Conservation (phyloP, 2,329 filamentous ascomycete species). For the Talaromyces sp. region DNA sequence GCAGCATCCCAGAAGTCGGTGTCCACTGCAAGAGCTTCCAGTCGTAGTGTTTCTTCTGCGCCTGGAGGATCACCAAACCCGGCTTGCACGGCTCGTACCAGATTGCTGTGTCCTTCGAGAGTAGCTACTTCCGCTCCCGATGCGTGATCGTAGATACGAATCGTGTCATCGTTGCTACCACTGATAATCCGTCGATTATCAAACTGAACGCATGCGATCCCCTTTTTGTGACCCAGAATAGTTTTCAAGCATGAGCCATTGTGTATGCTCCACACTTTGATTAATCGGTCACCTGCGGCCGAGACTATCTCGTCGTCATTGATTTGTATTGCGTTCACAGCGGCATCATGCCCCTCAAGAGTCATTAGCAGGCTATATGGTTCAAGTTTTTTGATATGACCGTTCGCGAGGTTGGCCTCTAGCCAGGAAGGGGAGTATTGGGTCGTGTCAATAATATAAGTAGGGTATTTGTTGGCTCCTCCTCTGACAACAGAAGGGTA, state of each 20-base stretch:
- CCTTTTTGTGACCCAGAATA: constrained; percentile 83
- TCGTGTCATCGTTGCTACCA: constrained; percentile 91
- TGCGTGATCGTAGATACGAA: constrained; percentile 87
- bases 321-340: constrained; percentile 95
- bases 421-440: constrained; percentile 39
- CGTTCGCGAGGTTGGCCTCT: constrained; percentile 43
- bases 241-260: constrained; percentile 72
- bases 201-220: constrained; percentile 96
- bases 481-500: constrained; percentile 44
- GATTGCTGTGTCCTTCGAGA: constrained; percentile 72
- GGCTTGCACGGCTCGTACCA: constrained; percentile 92
- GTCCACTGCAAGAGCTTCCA: constrained; percentile 71
- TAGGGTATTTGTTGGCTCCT: constrained; percentile 46
- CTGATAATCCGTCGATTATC: constrained; percentile 91
- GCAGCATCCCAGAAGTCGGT: constrained; percentile 64
- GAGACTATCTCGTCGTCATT: constrained; percentile 83
- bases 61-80: constrained; percentile 87
- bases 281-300: constrained; percentile 85
- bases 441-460: constrained; percentile 53
- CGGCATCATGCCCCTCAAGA: constrained; percentile 79
- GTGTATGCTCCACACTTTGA: constrained; percentile 93
- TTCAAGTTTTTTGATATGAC: constrained; percentile 46
- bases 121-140: constrained; percentile 87
- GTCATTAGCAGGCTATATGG: constrained; percentile 75
- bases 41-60: constrained; percentile 69